Evolutionary conservation across 129 eudicot genomes (phyloP), one percentile per base, ranked within the genome.

Genomic region (Escallonia rubra): DNA sequence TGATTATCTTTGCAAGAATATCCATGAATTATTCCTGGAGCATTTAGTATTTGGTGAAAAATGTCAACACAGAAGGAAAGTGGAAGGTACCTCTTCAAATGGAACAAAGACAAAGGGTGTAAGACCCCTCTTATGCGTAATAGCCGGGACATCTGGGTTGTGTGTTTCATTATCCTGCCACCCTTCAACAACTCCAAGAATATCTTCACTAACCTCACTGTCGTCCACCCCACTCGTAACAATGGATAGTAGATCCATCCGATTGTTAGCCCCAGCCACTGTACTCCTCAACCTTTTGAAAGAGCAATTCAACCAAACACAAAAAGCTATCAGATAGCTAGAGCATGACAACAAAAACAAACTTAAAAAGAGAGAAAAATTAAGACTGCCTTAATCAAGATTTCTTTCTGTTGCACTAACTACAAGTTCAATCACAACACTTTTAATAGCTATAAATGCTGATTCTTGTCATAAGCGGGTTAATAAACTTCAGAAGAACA

Each of bases 121-220:
- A 7, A 94, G 69, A 43, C 99, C 99, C 84, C 97, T 82, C 59
- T 80, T 89, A 75, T 94, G 99, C 48, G 99, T 82, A 76, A 83
- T 75, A 76, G 99, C 99, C n/a, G 99, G 99, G 42, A 89, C 96
- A 71, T 94, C 99, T 53, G 96, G 96, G 72, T 93, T 79, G 68
- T 94, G 99, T 3, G 90, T 94, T 83, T 94, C 99, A 59, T 94
- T 90, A 54, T 94, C 99, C 40, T 87, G 80, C 99, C 96, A 94
- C 41, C 90, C 83, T 83, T 82, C 97, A 65, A 93, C 95, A n/a
- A 89, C 80, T 61, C 85, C 93, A 74, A 94, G 97, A 78, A 89
- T 79, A 72, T 94, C 90, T 45, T 87, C 99, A 10, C 67, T 70
- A 43, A 83, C 84, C 78, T 94, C 99, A 51, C 50, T 78, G 71